Evolutionary conservation across 78 protist genomes (phyloP), one percentile per base, ranked within the genome.

Genomic region (Emiliania huxleyi): DNA sequence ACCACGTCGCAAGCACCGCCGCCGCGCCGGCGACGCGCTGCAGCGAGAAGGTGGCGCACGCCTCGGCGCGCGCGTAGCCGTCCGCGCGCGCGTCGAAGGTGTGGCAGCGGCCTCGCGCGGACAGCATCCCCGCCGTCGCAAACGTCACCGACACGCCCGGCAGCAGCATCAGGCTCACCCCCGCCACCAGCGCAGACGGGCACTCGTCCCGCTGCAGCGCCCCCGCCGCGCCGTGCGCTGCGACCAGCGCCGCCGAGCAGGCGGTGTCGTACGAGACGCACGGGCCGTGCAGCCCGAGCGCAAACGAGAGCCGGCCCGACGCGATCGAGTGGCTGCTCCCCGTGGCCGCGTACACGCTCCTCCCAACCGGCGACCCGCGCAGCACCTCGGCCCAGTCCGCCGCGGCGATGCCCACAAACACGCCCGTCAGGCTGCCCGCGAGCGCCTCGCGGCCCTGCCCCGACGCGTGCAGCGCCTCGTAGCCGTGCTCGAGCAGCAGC

Each of bases 241-340:
- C 96, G 29, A 94, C 92, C 35, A 97, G 93, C n/a, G 98, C 95
- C 4, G 95, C 79, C 33, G 97, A 93, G 92, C 99, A 97, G 8
- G 99, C 98, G 22, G 98, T 97, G 90, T 97, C 99, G 23, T 97
- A n/a, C 0, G 96, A 49, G 40, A 97, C 11, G 1, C 96, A 89
- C 2, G 98, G 98, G 2, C 99, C 99, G 25, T 85, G 56, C n/a
- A 97, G 93, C 48, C 96, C 97, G 77, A 95, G 85, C 22, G 49
- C 49, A 52, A 91, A 97, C 26, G 98, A 94, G 0, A 97, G 18
- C 12, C 99, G 91, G 91, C 52, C 52, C 2, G 89, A 38, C 18
- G 56, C 89, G 40, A 81, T 62, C 29, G 95, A 52, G 21, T 43
- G 37, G n/a, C 26, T 25, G 35, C 25, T 23, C 26, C 89, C 93